phyloP scores from a whole-genome alignment of 148 eudicot species.

The Rhododendron henanense region DNA sequence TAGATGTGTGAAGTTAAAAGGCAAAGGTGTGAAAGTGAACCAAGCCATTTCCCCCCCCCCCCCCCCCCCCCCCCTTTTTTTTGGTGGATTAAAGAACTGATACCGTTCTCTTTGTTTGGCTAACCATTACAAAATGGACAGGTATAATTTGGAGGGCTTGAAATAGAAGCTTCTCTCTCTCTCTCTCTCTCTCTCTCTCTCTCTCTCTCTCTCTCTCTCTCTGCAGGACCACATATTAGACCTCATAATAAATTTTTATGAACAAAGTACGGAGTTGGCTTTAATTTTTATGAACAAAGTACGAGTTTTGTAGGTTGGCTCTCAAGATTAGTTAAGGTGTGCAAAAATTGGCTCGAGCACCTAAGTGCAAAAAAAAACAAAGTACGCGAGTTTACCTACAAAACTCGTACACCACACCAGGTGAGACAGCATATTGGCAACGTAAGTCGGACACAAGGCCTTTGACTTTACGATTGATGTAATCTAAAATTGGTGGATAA shows the following conservation, averaged over 20 bases:
- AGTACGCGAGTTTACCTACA: no score
- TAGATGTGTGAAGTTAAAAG: neutral
- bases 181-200: neutral
- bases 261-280: no score
- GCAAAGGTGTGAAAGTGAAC: neutral
- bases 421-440: neutral
- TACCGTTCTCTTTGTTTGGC: neutral
- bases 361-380: no score
- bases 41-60: neutral
- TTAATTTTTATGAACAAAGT: no score
- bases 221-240: neutral
- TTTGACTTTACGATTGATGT: neutral
- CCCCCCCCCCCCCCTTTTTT: no score
- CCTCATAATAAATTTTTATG: no score
- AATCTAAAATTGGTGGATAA: neutral
- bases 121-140: neutral
- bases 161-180: neutral
- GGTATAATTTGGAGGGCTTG: neutral
- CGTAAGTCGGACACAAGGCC: neutral
- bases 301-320: no score
- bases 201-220: no score
- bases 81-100: neutral
- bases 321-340: no score
- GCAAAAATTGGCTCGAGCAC: no score
- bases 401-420: neutral